These are phyloP conservation scores for Penicillium psychrofluorescens DNA, from an alignment of 495 filamentous ascomycete species.

Conservation along the genomic window DNA sequence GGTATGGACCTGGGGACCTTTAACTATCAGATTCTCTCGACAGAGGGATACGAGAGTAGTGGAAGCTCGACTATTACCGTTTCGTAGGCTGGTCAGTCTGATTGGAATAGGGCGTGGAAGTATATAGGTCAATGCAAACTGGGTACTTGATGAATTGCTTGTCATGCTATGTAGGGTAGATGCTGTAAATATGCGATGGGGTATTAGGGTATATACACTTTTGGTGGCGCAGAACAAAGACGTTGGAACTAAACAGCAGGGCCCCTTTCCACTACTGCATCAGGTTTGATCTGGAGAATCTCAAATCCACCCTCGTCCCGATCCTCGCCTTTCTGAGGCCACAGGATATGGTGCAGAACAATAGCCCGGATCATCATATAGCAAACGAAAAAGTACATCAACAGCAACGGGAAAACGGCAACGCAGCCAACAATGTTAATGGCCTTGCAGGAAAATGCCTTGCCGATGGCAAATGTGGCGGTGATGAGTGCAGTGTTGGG, in stretches of 20 bases:
- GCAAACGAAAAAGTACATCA: conserved; percentile 67
- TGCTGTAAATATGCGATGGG: too few species aligned
- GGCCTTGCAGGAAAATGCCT: conserved; percentile 50
- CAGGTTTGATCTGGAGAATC: conserved; percentile 25
- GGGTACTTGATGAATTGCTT: too few species aligned
- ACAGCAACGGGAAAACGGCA: conserved; percentile 51
- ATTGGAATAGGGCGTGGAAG: too few species aligned
- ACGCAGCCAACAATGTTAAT: conserved; percentile 64
- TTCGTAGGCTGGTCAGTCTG: not conserved
- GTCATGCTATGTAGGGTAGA: too few species aligned
- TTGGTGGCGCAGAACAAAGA: not conserved
- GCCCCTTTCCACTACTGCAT: conserved; percentile 2
- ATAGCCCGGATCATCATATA: conserved; percentile 65
- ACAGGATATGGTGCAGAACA: conserved; percentile 54
- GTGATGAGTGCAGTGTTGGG: conserved; percentile 75
- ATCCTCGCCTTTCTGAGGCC: conserved; percentile 66
- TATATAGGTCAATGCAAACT: too few species aligned
- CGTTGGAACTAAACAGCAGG: not conserved
- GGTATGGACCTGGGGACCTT: conserved; percentile 45
- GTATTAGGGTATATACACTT: too few species aligned
- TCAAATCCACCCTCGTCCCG: conserved; percentile 54
- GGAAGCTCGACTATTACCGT: conserved; percentile 46
- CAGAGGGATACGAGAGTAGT: conserved; percentile 51
- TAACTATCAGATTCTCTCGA: conserved; percentile 56
- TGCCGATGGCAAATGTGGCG: conserved; percentile 65